Base-by-base conservation (phyloP, 805 yeast genomes). In the Saccharomycopsis fermentans region DNA sequence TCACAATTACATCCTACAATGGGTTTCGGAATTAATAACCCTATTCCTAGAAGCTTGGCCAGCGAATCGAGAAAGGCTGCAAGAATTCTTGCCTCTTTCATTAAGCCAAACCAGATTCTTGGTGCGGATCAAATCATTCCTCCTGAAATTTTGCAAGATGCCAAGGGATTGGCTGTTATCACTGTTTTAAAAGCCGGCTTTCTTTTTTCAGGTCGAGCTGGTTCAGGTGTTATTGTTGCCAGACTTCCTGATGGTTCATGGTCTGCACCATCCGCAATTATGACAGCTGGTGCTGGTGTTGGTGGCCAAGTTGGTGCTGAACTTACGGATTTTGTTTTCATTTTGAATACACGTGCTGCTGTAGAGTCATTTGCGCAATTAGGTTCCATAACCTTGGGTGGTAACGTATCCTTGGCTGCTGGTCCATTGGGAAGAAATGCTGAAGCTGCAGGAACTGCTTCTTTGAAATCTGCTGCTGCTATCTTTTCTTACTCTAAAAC, bases 241-340 rank as follows among this genome's bases (percentile, higher is more conserved):
- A 77, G 97, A 60, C 77, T 94, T 55, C 95, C 95, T 1, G 98
- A 94, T 71, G 98, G 97, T 0, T 73, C 87, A 0, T 92, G 99
- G 99, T 90, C 97, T 14, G 96, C 97, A 2, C 99, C 99, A 1
- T 85, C 96, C 1, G 99, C 97, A 9, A 86, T 94, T 64, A 85
- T 83, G 56, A 88, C 97, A 24, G 98, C 96, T 2, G 99, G 98
- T 66, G 98, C 97, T 3, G 98, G 99, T 67, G 97, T 94, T 6
- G 99, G 99, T 60, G 99, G 99, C 51, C 95, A 90, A 74, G 81
- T 94, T 63, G 99, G 99, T 48, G 91, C 96, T 8, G 99, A 92
- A 70, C 75, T 92, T 67, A 92, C 99, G 1, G 98, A 92, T 74
- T 92, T 92, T 68, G 97, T 92, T 32, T 92, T 92, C 70, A 91